Conservation (phyloP, 208 protist genomes). For the Porcisia deanei region DNA sequence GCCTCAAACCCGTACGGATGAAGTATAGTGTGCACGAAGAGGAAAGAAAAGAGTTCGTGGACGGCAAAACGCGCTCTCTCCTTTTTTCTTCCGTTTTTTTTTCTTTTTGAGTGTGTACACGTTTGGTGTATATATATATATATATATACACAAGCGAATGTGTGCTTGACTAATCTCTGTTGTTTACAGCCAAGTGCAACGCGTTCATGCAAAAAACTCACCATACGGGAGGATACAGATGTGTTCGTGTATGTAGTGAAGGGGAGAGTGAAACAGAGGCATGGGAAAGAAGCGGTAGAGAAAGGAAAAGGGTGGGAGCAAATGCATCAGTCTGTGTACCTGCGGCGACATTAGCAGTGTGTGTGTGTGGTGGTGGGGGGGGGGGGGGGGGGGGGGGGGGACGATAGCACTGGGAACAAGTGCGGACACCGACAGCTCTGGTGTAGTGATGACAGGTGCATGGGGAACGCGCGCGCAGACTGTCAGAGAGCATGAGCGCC, state of each 20-base stretch:
- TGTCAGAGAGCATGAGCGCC: not conserved
- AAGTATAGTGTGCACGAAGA: not conserved
- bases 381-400: not conserved
- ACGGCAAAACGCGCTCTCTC: not conserved
- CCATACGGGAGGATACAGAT: not conserved
- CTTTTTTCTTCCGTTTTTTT: not conserved
- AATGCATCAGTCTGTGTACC: not conserved
- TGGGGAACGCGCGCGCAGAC: not conserved
- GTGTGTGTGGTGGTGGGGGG: not conserved
- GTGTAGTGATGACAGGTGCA: not conserved
- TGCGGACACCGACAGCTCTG: not conserved
- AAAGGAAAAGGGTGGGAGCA: not conserved
- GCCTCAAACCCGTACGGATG: not conserved
- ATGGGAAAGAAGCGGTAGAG: no score
- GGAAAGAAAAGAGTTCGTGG: not conserved
- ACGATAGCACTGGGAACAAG: not conserved
- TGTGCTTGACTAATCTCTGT: conserved; percentile 12
- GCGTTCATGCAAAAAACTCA: not conserved
- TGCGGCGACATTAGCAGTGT: not conserved
- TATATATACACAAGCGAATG: not conserved
- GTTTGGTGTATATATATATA: conserved; percentile 7
- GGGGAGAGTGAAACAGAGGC: not conserved
- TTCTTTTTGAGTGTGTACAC: not conserved
- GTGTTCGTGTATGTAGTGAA: not conserved
- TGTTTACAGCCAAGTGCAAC: not conserved